These are phyloP conservation scores for Plasmodium sp. DNA, from an alignment of 169 alveolate species.

Conservation along the genomic window DNA sequence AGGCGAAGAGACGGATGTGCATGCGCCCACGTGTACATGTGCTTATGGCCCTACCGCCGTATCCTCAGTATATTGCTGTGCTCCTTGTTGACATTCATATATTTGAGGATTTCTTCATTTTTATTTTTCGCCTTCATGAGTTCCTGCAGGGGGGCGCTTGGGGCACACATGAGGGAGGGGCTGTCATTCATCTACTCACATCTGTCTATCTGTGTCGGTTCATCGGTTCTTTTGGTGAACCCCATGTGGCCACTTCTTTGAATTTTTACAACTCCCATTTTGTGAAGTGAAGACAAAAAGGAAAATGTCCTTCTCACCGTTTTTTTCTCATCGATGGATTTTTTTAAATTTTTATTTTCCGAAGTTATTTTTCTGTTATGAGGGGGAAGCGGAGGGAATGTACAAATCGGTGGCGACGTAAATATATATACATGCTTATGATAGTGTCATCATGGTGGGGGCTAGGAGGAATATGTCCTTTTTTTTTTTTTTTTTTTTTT, in stretches of 20 bases:
- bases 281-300: background rate
- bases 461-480: background rate
- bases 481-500: constrained; percentile 16
- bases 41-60: constrained; percentile 29
- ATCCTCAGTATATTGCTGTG: constrained; percentile 70
- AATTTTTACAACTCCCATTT: background rate
- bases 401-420: background rate
- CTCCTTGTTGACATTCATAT: constrained; percentile 71
- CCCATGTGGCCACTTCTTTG: background rate
- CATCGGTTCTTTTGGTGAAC: background rate
- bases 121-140: constrained; percentile 39
- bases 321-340: constrained; percentile 71
- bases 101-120: constrained; percentile 64
- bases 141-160: constrained; percentile 1
- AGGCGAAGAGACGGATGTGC: background rate
- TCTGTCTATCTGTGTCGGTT: background rate
- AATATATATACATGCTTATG: background rate
- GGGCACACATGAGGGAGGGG: background rate
- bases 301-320: constrained; percentile 12
- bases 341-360: constrained; percentile 60
- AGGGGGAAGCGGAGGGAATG: background rate
- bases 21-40: background rate
- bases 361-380: constrained; percentile 43
- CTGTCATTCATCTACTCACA: background rate
- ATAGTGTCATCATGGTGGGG: background rate